Evolutionary conservation across 1,284 basidiomycete genomes (phyloP).

Genomic region (Vanrija sp.): DNA sequence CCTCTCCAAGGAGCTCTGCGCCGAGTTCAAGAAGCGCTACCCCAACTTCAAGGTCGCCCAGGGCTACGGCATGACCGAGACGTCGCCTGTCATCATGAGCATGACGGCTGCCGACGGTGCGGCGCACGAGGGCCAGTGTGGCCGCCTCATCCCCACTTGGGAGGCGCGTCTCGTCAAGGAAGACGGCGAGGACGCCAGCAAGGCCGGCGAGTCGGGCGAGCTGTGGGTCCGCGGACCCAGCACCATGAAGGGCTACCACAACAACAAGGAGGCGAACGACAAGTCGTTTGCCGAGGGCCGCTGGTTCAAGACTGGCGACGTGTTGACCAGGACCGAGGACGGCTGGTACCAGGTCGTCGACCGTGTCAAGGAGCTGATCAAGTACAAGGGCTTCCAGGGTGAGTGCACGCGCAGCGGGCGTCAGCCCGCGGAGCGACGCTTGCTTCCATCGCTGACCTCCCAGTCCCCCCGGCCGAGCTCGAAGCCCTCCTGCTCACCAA

Average conservation of each 20-base stretch:
- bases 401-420: slow-evolving; percentile 7
- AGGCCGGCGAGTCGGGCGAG: slow-evolving; percentile 64
- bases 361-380: slow-evolving; percentile 72
- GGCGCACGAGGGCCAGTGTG: slow-evolving; percentile 60
- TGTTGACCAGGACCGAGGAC: slow-evolving; percentile 60
- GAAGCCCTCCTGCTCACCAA: slow-evolving; percentile 68
- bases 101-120: slow-evolving; percentile 29
- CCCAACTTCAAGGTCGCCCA: slow-evolving; percentile 31
- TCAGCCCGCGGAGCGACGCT: too few species aligned
- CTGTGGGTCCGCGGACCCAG: slow-evolving; percentile 72
- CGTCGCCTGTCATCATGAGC: slow-evolving; percentile 39
- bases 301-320: slow-evolving; percentile 83
- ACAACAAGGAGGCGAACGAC: slow-evolving; percentile 63
- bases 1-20: slow-evolving; percentile 52
- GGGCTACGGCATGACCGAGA: slow-evolving; percentile 52
- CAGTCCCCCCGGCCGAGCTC: slow-evolving; percentile 78
- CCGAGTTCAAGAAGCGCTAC: slow-evolving; percentile 21
- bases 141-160: slow-evolving; percentile 70
- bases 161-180: slow-evolving; percentile 65
- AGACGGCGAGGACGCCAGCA: slow-evolving; percentile 47
- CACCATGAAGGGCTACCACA: slow-evolving; percentile 70
- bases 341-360: slow-evolving; percentile 53
- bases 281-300: slow-evolving; percentile 60
- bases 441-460: too few species aligned
- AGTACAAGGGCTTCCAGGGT: slow-evolving; percentile 58